Percentiles rank a stretch among this genome's conserved stretches.
Conservation (phyloP, 2,329 filamentous ascomycete genomes). For the Arthroderma sp. region DNA sequence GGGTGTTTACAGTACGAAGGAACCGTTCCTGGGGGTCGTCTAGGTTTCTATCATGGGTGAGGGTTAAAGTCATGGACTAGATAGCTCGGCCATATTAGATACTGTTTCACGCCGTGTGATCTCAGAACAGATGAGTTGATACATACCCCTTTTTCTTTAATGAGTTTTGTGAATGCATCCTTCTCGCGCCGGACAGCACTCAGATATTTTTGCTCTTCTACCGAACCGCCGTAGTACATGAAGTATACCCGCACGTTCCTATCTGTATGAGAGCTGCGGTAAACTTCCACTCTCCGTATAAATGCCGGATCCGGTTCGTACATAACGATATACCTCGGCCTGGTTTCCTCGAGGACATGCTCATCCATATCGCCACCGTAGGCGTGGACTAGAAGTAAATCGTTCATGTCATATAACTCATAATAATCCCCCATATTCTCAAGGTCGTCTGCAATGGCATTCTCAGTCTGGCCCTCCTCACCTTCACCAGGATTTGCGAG, state of each 20-base stretch:
- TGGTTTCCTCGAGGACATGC: slow-evolving; percentile 86
- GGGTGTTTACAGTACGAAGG: slow-evolving; percentile 86
- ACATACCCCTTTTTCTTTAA: slow-evolving; percentile 68
- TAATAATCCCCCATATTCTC: slow-evolving; percentile 90
- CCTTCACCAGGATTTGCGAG: slow-evolving; percentile 64
- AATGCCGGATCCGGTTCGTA: slow-evolving; percentile 94
- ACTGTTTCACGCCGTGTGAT: background rate
- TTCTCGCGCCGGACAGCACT: slow-evolving; percentile 87
- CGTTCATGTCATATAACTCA: slow-evolving; percentile 79
- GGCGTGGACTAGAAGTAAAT: slow-evolving; percentile 77
- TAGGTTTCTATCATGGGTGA: slow-evolving; percentile 58
- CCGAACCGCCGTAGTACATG: slow-evolving; percentile 86
- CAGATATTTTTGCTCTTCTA: slow-evolving; percentile 89
- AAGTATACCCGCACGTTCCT: slow-evolving; percentile 88
- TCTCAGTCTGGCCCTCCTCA: slow-evolving; percentile 44
- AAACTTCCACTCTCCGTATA: slow-evolving; percentile 87
- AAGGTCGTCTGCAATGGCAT: slow-evolving; percentile 58
- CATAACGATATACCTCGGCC: slow-evolving; percentile 93
- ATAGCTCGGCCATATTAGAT: slow-evolving; percentile 8
- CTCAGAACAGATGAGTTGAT: background rate
- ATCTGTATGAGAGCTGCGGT: slow-evolving; percentile 84
- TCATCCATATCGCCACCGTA: slow-evolving; percentile 96
- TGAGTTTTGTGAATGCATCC: slow-evolving; percentile 86
- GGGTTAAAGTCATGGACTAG: slow-evolving; percentile 70
- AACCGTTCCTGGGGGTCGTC: slow-evolving; percentile 85